A percentile compares a stretch with the other conserved stretches of the same genome.
Conservation (phyloP, 2,329 filamentous ascomycete species). For the Xylaria multiplex region DNA sequence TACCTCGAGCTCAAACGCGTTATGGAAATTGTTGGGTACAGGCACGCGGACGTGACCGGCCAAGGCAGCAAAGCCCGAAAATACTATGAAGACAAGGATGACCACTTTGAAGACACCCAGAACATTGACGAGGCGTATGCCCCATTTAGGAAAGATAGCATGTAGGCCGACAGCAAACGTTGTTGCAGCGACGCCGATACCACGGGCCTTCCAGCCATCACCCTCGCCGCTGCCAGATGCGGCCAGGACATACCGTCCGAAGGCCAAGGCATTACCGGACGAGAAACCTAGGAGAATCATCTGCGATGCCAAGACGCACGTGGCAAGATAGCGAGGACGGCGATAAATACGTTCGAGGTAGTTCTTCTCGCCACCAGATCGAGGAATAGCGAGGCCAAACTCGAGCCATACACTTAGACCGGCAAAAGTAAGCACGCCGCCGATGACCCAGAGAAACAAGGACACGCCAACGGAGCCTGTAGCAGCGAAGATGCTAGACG, state of each 20-base stretch:
- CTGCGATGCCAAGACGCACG: constrained; percentile 68
- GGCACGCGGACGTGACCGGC: constrained; percentile 60
- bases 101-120: constrained; percentile 70
- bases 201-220: constrained; percentile 67
- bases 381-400: constrained; percentile 70
- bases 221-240: constrained; percentile 59
- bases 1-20: constrained; percentile 60
- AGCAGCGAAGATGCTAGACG: constrained; percentile 61
- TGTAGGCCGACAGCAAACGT: constrained; percentile 67
- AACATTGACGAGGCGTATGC: constrained; percentile 67
- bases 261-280: constrained; percentile 67
- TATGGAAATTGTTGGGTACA: constrained; percentile 66
- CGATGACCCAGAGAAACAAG: constrained; percentile 52
- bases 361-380: constrained; percentile 72
- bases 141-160: constrained; percentile 64
- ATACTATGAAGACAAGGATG: constrained; percentile 69
- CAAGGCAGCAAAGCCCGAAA: constrained; percentile 67
- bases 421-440: constrained; percentile 65
- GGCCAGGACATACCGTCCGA: constrained; percentile 67
- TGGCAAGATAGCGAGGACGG: constrained; percentile 66
- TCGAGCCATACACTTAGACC: constrained; percentile 71
- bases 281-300: constrained; percentile 72
- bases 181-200: constrained; percentile 63
- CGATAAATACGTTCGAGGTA: constrained; percentile 72
- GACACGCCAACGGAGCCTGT: constrained; percentile 62